Conservation (phyloP, 352 stramenopile species). For the Phytophthora parvispora region DNA sequence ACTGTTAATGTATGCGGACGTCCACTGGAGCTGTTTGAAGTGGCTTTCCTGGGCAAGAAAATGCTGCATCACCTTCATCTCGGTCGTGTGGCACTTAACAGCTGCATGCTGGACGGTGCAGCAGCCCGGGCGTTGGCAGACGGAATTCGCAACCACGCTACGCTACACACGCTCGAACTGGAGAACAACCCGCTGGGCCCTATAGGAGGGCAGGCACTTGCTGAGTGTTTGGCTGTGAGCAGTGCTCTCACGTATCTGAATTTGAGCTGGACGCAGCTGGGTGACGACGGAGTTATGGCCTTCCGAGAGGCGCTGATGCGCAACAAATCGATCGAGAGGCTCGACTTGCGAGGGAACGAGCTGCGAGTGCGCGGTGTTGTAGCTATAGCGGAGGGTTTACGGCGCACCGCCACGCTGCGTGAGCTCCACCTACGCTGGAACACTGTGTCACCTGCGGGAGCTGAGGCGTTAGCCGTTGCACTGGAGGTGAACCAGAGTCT, state of each 20-base stretch:
- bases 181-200: conserved; percentile 74
- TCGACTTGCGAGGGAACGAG: conserved; percentile 81
- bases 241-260: conserved; percentile 71
- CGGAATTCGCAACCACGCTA: conserved; percentile 70
- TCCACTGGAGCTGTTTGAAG: conserved; percentile 65
- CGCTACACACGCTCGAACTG: conserved; percentile 67
- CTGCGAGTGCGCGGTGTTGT: conserved; percentile 58
- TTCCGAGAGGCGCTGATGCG: conserved; percentile 56
- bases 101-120: conserved; percentile 61
- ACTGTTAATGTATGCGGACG: conserved; percentile 61
- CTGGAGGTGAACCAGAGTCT: conserved; percentile 71
- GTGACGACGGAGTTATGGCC: conserved; percentile 59
- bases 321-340: conserved; percentile 57
- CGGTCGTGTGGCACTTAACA: conserved; percentile 64
- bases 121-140: conserved; percentile 69
- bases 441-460: conserved; percentile 58
- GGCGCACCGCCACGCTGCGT: conserved; percentile 61
- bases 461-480: conserved; percentile 62
- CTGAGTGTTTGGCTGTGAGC: conserved; percentile 72
- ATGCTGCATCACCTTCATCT: conserved; percentile 80
- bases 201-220: conserved; percentile 60
- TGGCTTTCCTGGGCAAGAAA: conserved; percentile 73
- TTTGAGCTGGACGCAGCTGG: conserved; percentile 82
- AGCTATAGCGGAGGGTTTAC: conserved; percentile 64
- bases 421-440: conserved; percentile 87